Evolutionary conservation across 2,329 filamentous ascomycete genomes (phyloP).

Genomic region (Microdochium paspali): DNA sequence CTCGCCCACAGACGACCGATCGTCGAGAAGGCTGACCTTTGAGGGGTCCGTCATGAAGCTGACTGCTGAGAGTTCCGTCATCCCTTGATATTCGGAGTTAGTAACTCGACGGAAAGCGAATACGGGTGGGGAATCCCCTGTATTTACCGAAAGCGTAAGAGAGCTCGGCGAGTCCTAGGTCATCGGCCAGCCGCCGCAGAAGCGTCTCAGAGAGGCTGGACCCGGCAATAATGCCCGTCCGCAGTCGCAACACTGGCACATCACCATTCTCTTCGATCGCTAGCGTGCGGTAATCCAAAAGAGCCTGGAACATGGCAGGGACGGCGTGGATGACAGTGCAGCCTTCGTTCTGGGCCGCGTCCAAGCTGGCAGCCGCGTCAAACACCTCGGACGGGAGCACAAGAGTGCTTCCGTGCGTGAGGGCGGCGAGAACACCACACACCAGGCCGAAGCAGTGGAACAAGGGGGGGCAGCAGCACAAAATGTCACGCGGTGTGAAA

Average conservation of each 20-base stretch:
- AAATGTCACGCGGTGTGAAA: conserved; percentile 49
- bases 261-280: too few relatives aligned
- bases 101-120: too few relatives aligned
- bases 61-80: conserved; percentile 57
- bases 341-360: conserved; percentile 39
- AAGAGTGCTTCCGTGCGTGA: conserved; percentile 52
- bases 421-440: conserved; percentile 60
- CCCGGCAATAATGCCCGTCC: conserved; percentile 53
- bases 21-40: conserved; percentile 54
- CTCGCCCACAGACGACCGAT: conserved; percentile 52
- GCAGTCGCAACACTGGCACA: too few relatives aligned
- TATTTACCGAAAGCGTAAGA: conserved; percentile 35
- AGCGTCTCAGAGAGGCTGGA: conserved; percentile 52
- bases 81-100: too few relatives aligned
- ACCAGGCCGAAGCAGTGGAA: conserved; percentile 68
- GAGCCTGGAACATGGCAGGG: conserved; percentile 65
- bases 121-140: too few relatives aligned
- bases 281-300: too few relatives aligned
- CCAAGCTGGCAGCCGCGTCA: conserved; percentile 46
- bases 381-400: conserved; percentile 61
- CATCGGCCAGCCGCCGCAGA: conserved; percentile 51
- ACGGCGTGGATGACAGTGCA: conserved; percentile 44
- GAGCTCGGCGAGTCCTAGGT: conserved; percentile 53
- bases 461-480: conserved; percentile 55
- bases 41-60: conserved; percentile 56